Conservation (phyloP, 768 basidiomycete genomes). For the Lepiota subincarnata region DNA sequence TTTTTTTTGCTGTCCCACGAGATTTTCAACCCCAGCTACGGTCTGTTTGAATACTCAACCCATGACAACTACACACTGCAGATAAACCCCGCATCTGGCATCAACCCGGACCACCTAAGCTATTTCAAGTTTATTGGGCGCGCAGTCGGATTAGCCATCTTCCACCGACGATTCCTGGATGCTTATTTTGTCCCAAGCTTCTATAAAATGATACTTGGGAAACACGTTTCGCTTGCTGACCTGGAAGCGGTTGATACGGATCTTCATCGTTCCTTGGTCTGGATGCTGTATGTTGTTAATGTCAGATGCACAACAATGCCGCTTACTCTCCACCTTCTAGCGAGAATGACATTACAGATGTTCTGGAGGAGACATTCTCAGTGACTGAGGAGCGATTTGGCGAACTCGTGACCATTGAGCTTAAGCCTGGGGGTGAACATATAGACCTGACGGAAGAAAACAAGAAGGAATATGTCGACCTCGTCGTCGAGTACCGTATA, state of each 20-base stretch:
- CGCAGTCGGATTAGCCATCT: conserved; percentile 68
- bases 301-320: background rate
- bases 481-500: conserved; percentile 80
- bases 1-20: conserved; percentile 83
- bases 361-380: conserved; percentile 71
- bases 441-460: conserved; percentile 68
- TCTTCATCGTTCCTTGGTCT: conserved; percentile 61
- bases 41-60: conserved; percentile 77
- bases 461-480: conserved; percentile 75
- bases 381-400: conserved; percentile 74
- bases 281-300: conserved; percentile 60
- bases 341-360: conserved; percentile 72
- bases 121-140: conserved; percentile 84
- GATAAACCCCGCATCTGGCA: conserved; percentile 71
- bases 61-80: conserved; percentile 80
- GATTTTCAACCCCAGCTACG: conserved; percentile 79
- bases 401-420: conserved; percentile 62
- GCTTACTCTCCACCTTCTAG: conserved; percentile 27
- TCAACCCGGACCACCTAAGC: conserved; percentile 73
- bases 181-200: conserved; percentile 77
- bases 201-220: conserved; percentile 74
- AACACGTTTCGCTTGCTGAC: conserved; percentile 56
- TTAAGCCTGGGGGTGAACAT: conserved; percentile 58
- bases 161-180: conserved; percentile 75
- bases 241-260: conserved; percentile 69